These are phyloP conservation scores for Capsicum pubescens DNA, from an alignment of 257 asterid genomes.

Conservation along the genomic window DNA sequence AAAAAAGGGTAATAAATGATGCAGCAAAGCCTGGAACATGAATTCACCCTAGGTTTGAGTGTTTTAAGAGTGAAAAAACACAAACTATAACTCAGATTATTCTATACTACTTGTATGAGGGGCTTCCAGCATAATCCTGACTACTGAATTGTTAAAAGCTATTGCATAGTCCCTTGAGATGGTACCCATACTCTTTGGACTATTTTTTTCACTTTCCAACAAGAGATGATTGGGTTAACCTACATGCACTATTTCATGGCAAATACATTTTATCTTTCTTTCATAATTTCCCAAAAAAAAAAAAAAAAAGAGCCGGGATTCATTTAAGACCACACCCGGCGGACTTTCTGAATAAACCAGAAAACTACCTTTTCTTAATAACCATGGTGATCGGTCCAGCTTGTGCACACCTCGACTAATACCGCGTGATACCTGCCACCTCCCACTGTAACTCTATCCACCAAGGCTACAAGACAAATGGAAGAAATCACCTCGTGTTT, in stretches of 20 bases:
- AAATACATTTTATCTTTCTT: neutral
- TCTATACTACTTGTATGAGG: neutral
- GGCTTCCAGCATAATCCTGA: conserved; percentile 6
- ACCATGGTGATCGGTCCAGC: too few species aligned
- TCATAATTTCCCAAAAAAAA: neutral
- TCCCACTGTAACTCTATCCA: too few species aligned
- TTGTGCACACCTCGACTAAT: too few species aligned
- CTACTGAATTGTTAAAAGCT: neutral
- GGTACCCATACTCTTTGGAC: neutral
- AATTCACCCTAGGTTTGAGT: neutral
- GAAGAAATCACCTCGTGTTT: too few species aligned
- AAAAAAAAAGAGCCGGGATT: neutral
- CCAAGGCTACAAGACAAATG: too few species aligned
- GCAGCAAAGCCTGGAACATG: conserved; percentile 4
- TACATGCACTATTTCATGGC: neutral
- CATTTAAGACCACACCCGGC: neutral
- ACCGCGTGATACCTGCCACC: too few species aligned
- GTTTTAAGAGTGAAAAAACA: neutral
- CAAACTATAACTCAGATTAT: neutral
- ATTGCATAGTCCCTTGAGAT: neutral
- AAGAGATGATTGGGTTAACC: neutral
- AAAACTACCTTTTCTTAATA: neutral
- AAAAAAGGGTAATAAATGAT: neutral
- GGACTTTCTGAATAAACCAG: neutral
- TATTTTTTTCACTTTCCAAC: neutral